These are phyloP conservation scores for Boehmeria nivea DNA, from an alignment of 306 rosid species.

Conservation along the genomic window DNA sequence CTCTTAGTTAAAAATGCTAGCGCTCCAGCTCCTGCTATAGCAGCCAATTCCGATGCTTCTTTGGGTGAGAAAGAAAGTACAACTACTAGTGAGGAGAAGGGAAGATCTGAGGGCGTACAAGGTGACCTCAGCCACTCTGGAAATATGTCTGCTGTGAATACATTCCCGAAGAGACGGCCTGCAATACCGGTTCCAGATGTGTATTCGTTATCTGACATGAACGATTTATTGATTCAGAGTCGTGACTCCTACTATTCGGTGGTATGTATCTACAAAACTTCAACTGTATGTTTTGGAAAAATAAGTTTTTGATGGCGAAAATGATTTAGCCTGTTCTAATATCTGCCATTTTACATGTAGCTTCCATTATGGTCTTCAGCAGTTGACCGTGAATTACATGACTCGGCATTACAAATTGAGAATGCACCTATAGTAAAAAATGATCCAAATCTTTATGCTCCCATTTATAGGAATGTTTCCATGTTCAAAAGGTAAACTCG, in stretches of 20 bases:
- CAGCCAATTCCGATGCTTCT: slow-evolving; percentile 22
- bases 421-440: slow-evolving; percentile 53
- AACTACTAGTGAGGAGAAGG: slow-evolving; percentile 13
- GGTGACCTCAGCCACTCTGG: not conserved
- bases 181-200: slow-evolving; percentile 25
- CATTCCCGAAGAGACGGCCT: slow-evolving; percentile 33
- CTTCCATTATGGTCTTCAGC: slow-evolving; percentile 60
- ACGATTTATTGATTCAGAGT: slow-evolving; percentile 42
- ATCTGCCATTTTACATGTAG: slow-evolving; percentile 36
- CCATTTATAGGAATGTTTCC: slow-evolving; percentile 68
- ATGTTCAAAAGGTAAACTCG: slow-evolving; percentile 66
- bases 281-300: slow-evolving; percentile 2
- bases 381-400: slow-evolving; percentile 53
- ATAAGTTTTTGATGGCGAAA: slow-evolving; percentile 1
- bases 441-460: slow-evolving; percentile 53
- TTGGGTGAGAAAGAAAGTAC: slow-evolving; percentile 20
- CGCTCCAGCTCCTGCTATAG: slow-evolving; percentile 16
- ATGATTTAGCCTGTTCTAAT: slow-evolving; percentile 21
- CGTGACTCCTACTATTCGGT: slow-evolving; percentile 37
- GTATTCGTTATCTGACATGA: slow-evolving; percentile 64
- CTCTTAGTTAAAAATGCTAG: slow-evolving; percentile 8
- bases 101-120: slow-evolving; percentile 32
- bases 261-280: slow-evolving; percentile 43
- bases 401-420: slow-evolving; percentile 54
- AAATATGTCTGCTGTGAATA: slow-evolving; percentile 24